Evolutionary conservation across 1,284 basidiomycete genomes (phyloP).

Genomic region (Rhodotorula glutinis): DNA sequence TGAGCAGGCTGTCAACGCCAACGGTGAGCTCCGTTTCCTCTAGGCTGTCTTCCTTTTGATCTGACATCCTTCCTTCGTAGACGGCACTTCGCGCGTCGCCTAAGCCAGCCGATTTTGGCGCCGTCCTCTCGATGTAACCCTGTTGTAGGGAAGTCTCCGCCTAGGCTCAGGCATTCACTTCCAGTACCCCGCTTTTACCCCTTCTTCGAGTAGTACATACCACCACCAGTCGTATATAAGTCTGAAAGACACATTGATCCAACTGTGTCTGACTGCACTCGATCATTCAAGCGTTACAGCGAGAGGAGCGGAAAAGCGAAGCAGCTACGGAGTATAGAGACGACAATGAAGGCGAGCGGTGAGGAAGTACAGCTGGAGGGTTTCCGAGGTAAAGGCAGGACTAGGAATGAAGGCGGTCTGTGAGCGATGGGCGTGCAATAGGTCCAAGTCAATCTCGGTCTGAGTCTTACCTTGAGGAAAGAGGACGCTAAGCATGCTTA

Average conservation of each 20-base stretch:
- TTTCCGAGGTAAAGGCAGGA: too few species aligned
- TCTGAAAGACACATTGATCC: too few species aligned
- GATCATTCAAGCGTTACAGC: neutral
- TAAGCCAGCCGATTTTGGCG: neutral
- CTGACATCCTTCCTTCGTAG: neutral
- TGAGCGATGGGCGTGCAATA: too few species aligned
- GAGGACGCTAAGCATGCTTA: too few species aligned
- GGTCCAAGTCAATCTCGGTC: too few species aligned
- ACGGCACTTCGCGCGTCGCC: conserved; percentile 5
- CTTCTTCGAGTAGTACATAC: neutral
- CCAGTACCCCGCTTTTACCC: conserved; percentile 1
- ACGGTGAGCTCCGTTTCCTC: neutral
- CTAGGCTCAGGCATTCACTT: neutral
- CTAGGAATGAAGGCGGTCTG: too few species aligned
- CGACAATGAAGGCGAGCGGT: too few species aligned
- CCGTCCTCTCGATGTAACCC: too few species aligned
- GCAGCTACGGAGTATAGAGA: too few species aligned
- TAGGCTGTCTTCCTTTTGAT: neutral
- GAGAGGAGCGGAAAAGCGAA: neutral
- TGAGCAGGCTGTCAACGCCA: conserved; percentile 16
- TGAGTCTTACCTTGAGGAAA: too few species aligned
- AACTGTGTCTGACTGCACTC: too few species aligned
- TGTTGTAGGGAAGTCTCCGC: neutral
- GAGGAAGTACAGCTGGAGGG: too few species aligned
- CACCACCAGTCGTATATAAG: neutral